These are phyloP conservation scores for Dianthus caryophyllus DNA, from an alignment of 148 eudicot genomes.

Conservation along the genomic window DNA sequence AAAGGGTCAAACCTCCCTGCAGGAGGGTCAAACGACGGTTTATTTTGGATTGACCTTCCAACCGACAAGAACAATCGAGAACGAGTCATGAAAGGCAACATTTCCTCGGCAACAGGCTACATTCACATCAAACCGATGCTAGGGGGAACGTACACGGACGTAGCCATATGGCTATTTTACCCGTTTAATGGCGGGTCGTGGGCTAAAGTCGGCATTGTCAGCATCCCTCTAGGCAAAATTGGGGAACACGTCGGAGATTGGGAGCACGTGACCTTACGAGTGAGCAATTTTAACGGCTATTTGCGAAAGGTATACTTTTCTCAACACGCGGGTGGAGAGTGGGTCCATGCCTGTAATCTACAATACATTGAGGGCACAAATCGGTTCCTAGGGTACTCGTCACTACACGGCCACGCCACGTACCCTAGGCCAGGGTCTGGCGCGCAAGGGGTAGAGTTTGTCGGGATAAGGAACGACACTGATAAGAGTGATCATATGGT, in stretches of 20 bases:
- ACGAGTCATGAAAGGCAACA: conserved; percentile 31
- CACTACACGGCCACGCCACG: conserved; percentile 38
- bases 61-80: conserved; percentile 18
- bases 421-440: conserved; percentile 31
- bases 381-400: conserved; percentile 28
- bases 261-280: conserved; percentile 45
- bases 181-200: conserved; percentile 41
- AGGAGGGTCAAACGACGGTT: conserved; percentile 37
- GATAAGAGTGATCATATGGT: conserved; percentile 16
- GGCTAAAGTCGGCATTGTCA: conserved; percentile 33
- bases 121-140: conserved; percentile 41
- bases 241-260: conserved; percentile 48
- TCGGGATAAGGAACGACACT: conserved; percentile 39
- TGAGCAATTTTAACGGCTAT: conserved; percentile 40
- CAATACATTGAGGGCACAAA: conserved; percentile 28
- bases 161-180: conserved; percentile 39
- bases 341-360: conserved; percentile 33
- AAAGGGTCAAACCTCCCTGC: conserved; percentile 38
- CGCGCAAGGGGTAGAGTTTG: conserved; percentile 22
- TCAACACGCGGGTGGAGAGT: conserved; percentile 35
- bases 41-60: conserved; percentile 37
- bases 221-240: conserved; percentile 35
- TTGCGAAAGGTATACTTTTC: conserved; percentile 32
- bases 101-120: conserved; percentile 23
- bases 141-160: conserved; percentile 38